Percentiles rank a stretch among this genome's conserved stretches.
These are phyloP conservation scores for Colletotrichum echinochloae DNA, from an alignment of 2,329 filamentous ascomycete species.

Conservation along the genomic window DNA sequence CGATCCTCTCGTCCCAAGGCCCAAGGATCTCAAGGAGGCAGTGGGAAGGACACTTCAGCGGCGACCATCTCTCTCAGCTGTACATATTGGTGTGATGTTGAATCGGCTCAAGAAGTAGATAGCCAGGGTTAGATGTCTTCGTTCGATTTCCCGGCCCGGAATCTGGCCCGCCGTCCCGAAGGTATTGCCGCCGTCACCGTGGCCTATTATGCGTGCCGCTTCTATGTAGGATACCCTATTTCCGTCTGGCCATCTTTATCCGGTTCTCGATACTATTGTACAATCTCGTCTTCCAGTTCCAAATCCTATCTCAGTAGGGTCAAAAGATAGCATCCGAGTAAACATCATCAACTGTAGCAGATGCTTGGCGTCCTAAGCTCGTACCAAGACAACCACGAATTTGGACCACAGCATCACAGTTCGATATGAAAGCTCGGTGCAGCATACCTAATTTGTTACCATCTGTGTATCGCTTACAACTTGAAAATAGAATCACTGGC, in stretches of 20 bases:
- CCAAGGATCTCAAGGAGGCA: neutral
- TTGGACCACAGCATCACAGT: too few relatives aligned
- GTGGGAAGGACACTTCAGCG: neutral
- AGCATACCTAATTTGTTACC: neutral
- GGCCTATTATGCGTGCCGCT: neutral
- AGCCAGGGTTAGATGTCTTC: neutral
- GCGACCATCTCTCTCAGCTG: too few relatives aligned
- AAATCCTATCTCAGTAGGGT: neutral
- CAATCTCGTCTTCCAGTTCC: neutral
- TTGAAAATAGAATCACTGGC: too few relatives aligned
- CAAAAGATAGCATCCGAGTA: neutral
- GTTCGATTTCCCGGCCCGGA: neutral
- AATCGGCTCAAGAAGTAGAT: too few relatives aligned
- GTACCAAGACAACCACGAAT: neutral
- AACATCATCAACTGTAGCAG: neutral
- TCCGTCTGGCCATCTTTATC: neutral
- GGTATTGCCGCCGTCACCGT: neutral
- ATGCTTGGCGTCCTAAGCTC: neutral
- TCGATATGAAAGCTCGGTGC: neutral
- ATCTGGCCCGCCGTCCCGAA: neutral
- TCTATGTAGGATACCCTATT: neutral
- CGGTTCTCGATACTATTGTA: neutral
- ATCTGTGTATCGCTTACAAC: accelerated
- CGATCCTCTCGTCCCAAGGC: neutral
- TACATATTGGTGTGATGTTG: too few relatives aligned